A percentile compares a stretch with the other conserved stretches of the same genome.
Evolutionary conservation across 2,329 filamentous ascomycete genomes (phyloP).

Genomic region (Polytolypa hystricis): DNA sequence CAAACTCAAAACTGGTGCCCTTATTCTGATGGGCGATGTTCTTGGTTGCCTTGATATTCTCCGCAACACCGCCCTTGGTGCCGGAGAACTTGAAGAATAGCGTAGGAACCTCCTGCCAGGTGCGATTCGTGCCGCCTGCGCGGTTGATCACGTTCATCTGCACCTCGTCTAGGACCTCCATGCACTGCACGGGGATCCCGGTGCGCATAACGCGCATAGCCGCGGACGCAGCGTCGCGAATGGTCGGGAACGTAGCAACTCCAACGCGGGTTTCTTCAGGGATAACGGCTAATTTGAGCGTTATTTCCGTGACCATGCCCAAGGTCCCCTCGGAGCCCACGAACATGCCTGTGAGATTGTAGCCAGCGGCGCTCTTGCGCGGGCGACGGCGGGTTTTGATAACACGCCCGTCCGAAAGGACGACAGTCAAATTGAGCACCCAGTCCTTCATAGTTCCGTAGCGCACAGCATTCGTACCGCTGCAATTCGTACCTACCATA

Average conservation of each 20-base stretch:
- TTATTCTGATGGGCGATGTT: constrained; percentile 53
- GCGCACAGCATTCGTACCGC: constrained; percentile 48
- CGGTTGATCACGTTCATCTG: constrained; percentile 57
- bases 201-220: constrained; percentile 54
- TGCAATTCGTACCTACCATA: constrained; percentile 59
- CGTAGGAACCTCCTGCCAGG: constrained; percentile 30
- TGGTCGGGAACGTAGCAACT: constrained; percentile 48
- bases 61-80: constrained; percentile 63
- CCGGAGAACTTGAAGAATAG: constrained; percentile 55
- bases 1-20: constrained; percentile 45
- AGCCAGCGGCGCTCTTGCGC: constrained; percentile 59
- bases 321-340: constrained; percentile 61
- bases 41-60: constrained; percentile 62
- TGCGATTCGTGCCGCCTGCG: constrained; percentile 47
- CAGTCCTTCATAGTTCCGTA: constrained; percentile 71
- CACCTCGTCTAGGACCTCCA: constrained; percentile 52
- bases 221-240: constrained; percentile 52
- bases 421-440: constrained; percentile 60
- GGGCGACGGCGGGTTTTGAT: constrained; percentile 59
- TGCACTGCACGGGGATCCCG: constrained; percentile 56
- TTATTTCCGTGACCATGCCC: constrained; percentile 59
- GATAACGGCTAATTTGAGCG: constrained; percentile 54
- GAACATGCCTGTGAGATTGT: constrained; percentile 59
- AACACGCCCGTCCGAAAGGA: constrained; percentile 55
- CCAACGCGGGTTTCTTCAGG: constrained; percentile 56